A percentile compares a stretch with the other conserved stretches of the same genome.
Conservation (phyloP, 768 basidiomycete species). For the Scleroderma citrinum region DNA sequence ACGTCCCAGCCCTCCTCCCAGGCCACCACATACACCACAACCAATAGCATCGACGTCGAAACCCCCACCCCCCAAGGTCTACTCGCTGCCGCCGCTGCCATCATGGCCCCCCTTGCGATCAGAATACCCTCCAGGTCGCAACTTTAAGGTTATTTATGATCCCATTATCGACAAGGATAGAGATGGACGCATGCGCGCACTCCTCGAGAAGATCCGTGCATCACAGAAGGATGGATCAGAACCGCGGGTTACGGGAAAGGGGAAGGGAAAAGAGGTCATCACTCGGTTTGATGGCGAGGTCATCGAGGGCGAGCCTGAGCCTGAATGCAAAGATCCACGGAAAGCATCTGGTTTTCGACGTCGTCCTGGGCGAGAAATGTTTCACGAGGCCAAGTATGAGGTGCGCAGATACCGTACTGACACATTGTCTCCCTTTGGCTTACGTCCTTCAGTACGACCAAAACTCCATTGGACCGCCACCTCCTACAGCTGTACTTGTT, state of each 20-base stretch:
- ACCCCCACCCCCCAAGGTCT: constrained; percentile 27
- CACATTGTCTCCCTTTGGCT: constrained; percentile 1
- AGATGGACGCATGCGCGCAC: constrained; percentile 32
- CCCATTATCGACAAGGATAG: constrained; percentile 44
- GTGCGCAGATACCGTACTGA: constrained; percentile 31
- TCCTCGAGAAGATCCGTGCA: constrained; percentile 37
- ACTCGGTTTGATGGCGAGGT: constrained; percentile 52
- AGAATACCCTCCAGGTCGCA: constrained; percentile 41
- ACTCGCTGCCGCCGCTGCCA: constrained; percentile 40
- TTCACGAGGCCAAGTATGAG: constrained; percentile 50
- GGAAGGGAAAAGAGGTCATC: constrained; percentile 56
- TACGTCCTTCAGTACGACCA: constrained; percentile 56
- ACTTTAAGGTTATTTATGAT: constrained; percentile 64
- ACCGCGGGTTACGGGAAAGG: constrained; percentile 52
- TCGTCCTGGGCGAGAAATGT: constrained; percentile 32
- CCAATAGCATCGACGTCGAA: constrained; percentile 25
- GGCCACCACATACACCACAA: constrained; percentile 22
- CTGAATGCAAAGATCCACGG: constrained; percentile 50
- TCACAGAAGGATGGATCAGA: constrained; percentile 29
- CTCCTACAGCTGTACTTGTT: constrained; percentile 68
- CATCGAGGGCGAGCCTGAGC: constrained; percentile 36
- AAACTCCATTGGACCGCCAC: constrained; percentile 65
- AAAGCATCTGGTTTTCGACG: constrained; percentile 33
- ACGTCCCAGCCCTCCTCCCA: constrained; percentile 14
- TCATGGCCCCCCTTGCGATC: constrained; percentile 52